These are phyloP conservation scores for Deinandra increscens DNA, from an alignment of 129 eudicot species.

Conservation along the genomic window DNA sequence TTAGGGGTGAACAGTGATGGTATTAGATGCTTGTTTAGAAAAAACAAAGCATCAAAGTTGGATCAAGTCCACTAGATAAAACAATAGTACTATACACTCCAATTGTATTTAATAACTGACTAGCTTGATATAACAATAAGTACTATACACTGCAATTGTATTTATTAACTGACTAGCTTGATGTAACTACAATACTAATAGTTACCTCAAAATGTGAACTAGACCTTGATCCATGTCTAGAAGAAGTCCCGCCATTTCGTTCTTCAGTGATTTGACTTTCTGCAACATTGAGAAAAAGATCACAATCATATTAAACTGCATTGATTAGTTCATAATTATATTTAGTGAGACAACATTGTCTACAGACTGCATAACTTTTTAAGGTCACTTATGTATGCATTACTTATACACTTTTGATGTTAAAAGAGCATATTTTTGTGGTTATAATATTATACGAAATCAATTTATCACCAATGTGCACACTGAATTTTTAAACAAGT, in stretches of 20 bases:
- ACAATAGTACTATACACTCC: neutral
- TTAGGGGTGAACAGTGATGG: neutral
- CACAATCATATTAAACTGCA: slow-evolving; percentile 15
- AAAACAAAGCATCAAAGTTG: neutral
- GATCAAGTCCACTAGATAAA: neutral
- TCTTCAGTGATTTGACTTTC: slow-evolving; percentile 53
- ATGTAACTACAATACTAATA: neutral
- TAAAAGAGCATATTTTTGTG: neutral
- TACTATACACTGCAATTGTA: too few relatives aligned
- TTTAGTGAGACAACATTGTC: neutral
- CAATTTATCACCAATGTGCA: neutral
- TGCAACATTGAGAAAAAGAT: slow-evolving; percentile 38
- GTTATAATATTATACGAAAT: neutral
- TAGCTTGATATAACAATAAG: too few relatives aligned
- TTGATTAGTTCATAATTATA: neutral
- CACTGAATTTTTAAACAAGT: neutral
- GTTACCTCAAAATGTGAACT: slow-evolving; percentile 41
- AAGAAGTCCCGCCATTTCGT: slow-evolving; percentile 31
- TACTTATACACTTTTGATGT: neutral
- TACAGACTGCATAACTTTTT: slow-evolving; percentile 4
- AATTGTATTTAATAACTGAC: neutral
- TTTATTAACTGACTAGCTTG: too few relatives aligned
- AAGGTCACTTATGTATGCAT: neutral
- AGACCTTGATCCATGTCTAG: slow-evolving; percentile 34
- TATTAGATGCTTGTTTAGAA: neutral